Base-by-base conservation (phyloP, 805 yeast genomes). In the Naumovozyma dairenensis region DNA sequence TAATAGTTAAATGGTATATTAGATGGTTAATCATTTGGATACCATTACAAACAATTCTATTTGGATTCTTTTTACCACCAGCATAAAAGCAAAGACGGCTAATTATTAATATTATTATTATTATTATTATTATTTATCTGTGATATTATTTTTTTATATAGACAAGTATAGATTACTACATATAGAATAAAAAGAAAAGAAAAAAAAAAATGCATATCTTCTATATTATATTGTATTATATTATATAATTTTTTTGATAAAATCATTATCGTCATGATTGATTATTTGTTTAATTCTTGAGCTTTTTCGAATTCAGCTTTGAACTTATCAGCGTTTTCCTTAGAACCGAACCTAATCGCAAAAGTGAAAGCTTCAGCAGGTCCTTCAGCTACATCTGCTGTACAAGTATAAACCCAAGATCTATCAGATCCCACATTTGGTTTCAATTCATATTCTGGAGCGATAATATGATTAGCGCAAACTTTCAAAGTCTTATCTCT, bases 401-500 rank as follows among this genome's bases (percentile, higher is more conserved):
- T 78, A 41, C 86, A 95, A 34, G 77, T 74, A 67, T 92, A 92
- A 45, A 92, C 97, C 98, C 98, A 92, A 22, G 96, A 85, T 71
- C 96, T 81, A 61, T 92, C 98, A 40, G 92, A 79, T 32, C 98
- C 97, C 45, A 92, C 87, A 58, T 92, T 92, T 52, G 96, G 85
- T 58, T 76, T 82, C 60, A 92, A 74, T 46, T 65, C 73, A 65
- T 81, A 84, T 48, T 81, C 94, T 42, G 89, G 77, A 29, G 82
- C 65, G 59, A 84, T 75, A 65, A 76, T 76, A 65, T 92, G 98
- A 70, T 92, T 92, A 51, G 98, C 98, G 65, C 98, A 92, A 55
- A 92, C 80, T 72, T 92, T 92, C 59, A 92, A 74, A 36, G 97
- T 92, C 72, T 89, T 89, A 69, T 92, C 98, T 70, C 98, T 85